These are phyloP conservation scores for Macadamia integrifolia DNA, from an alignment of 164 flowering plant species.

Conservation along the genomic window DNA sequence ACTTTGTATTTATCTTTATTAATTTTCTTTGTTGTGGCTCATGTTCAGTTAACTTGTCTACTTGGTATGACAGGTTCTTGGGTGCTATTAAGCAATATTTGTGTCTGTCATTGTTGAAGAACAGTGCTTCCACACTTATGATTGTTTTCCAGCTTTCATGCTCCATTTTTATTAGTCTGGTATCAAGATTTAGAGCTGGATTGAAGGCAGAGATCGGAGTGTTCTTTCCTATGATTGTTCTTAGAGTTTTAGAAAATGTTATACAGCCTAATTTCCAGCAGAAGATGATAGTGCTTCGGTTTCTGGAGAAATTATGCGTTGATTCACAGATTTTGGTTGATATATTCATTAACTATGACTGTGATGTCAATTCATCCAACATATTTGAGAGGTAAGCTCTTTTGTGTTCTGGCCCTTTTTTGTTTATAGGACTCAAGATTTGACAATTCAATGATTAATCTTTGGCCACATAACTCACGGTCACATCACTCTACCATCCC, in stretches of 20 bases:
- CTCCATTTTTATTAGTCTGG: conserved; percentile 93
- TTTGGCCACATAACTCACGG: background rate
- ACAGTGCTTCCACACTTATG: conserved; percentile 95
- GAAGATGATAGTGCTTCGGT: conserved; percentile 94
- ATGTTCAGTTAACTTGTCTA: background rate
- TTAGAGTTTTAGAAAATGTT: conserved; percentile 95
- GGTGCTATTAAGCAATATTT: conserved; percentile 97
- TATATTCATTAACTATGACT: conserved; percentile 88
- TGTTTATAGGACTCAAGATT: background rate
- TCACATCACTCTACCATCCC: background rate
- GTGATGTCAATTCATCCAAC: conserved; percentile 96
- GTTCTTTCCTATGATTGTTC: conserved; percentile 98
- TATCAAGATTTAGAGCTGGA: conserved; percentile 96
- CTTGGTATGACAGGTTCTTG: conserved; percentile 62
- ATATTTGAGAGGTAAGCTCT: conserved; percentile 84
- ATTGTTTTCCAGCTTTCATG: conserved; percentile 98
- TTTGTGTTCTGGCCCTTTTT: conserved; percentile 4
- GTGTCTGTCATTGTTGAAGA: conserved; percentile 92
- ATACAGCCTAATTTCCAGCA: conserved; percentile 96
- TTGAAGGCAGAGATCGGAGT: conserved; percentile 99
- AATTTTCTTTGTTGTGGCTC: background rate
- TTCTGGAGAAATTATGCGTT: conserved; percentile 79
- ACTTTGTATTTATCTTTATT: background rate
- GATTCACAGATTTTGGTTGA: conserved; percentile 95
- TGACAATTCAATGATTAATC: background rate